A percentile compares a stretch with the other conserved stretches of the same genome.
These are phyloP conservation scores for Cenchrus fungigraminus DNA, from an alignment of 176 grass and related monocot species.

Conservation along the genomic window DNA sequence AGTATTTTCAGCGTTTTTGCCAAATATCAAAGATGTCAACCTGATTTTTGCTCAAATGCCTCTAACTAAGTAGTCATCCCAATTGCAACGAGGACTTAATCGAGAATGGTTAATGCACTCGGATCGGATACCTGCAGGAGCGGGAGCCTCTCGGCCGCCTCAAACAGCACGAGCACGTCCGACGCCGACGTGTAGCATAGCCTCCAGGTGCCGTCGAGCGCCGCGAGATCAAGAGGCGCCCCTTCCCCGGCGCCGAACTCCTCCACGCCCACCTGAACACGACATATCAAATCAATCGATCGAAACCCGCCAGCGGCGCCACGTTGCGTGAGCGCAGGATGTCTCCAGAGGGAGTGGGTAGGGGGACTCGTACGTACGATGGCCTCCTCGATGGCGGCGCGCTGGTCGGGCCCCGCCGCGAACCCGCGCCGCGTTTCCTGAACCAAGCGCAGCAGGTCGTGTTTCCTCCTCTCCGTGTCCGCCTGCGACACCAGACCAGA, in stretches of 20 bases:
- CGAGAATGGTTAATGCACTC: background rate
- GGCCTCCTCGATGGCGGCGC: slow-evolving; percentile 86
- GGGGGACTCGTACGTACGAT: slow-evolving; percentile 44
- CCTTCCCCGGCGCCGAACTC: slow-evolving; percentile 62
- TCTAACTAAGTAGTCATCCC: background rate
- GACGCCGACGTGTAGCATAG: slow-evolving; percentile 87
- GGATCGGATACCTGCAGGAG: slow-evolving; percentile 52
- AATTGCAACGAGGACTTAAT: background rate
- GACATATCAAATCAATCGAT: background rate
- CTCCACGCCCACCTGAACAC: slow-evolving; percentile 77
- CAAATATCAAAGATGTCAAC: too few relatives aligned
- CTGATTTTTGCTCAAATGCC: background rate
- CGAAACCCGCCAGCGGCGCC: background rate
- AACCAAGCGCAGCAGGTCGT: slow-evolving; percentile 71
- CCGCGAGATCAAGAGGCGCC: slow-evolving; percentile 59
- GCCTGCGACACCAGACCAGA: slow-evolving; percentile 16
- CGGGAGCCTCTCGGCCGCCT: slow-evolving; percentile 79
- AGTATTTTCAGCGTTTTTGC: too few relatives aligned
- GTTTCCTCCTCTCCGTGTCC: slow-evolving; percentile 72
- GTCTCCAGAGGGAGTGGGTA: background rate
- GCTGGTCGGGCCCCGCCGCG: slow-evolving; percentile 64
- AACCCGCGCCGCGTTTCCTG: slow-evolving; percentile 86
- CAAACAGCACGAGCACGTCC: slow-evolving; percentile 86
- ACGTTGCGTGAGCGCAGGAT: background rate
- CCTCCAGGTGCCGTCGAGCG: slow-evolving; percentile 90